Evolutionary conservation across 257 asterid species (phyloP).

Genomic region (Solanum paucissectum): DNA sequence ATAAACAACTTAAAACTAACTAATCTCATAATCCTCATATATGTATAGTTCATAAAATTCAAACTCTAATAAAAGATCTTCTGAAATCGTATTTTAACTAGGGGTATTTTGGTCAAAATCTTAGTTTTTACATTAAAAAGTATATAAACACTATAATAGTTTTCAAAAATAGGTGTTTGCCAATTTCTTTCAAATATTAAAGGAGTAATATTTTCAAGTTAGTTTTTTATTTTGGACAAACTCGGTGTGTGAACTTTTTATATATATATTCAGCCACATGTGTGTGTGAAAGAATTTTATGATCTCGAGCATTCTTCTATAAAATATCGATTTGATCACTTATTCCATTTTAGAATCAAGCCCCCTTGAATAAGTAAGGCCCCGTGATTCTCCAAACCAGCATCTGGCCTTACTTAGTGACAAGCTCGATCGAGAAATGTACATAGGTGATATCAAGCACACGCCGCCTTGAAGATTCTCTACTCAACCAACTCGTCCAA

Average conservation of each 20-base stretch:
- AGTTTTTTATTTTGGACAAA: too few relatives aligned
- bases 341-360: not conserved
- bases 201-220: not conserved
- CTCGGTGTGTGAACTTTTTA: too few relatives aligned
- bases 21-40: not conserved
- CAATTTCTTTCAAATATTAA: not conserved
- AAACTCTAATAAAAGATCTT: not conserved
- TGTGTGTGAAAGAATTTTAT: too few relatives aligned
- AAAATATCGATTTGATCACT: not conserved
- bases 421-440: accelerated
- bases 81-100: accelerated
- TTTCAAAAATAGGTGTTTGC: too few relatives aligned
- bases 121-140: not conserved
- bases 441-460: accelerated
- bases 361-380: accelerated
- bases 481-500: not conserved
- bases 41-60: not conserved
- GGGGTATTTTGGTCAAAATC: too few relatives aligned
- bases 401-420: accelerated
- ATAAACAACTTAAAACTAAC: not conserved
- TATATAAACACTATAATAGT: too few relatives aligned
- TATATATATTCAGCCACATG: too few relatives aligned
- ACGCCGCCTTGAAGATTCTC: not conserved
- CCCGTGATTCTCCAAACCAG: accelerated
- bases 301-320: accelerated